phyloP scores from a whole-genome alignment of 148 eudicot genomes.

The Drosera capensis region DNA sequence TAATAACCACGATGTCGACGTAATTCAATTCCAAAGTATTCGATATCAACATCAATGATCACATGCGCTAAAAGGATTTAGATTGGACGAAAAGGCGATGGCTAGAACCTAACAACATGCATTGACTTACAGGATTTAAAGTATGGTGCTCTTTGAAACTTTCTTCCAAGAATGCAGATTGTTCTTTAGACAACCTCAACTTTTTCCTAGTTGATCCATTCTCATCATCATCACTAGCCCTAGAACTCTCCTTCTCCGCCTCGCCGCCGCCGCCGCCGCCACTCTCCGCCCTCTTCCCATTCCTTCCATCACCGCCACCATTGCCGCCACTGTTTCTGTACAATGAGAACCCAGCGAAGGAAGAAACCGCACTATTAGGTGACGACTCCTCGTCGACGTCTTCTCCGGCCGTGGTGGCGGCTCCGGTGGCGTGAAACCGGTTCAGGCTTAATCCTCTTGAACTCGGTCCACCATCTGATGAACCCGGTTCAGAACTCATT shows the following conservation, averaged over 20 bases:
- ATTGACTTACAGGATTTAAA: background rate
- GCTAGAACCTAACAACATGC: background rate
- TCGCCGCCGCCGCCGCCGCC: background rate
- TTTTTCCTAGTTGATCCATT: background rate
- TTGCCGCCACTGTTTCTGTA: background rate
- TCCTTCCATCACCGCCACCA: background rate
- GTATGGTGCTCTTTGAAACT: background rate
- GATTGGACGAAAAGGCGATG: background rate
- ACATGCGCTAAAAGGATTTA: too few relatives aligned
- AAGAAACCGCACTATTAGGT: background rate
- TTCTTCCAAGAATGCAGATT: background rate
- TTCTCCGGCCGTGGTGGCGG: background rate
- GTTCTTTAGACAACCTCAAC: background rate
- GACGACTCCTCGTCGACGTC: background rate
- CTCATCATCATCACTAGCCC: background rate
- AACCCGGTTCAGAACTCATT: background rate
- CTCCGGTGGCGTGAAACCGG: background rate
- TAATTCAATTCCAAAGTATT: too few relatives aligned
- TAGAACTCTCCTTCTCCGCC: background rate
- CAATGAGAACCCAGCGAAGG: background rate
- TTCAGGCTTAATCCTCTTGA: background rate
- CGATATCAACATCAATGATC: background rate
- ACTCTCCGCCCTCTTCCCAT: background rate
- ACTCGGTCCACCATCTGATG: background rate
- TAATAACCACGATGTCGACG: too few relatives aligned